Percentiles rank a stretch among this genome's conserved stretches.
Conservation (phyloP, 345 rosid species). For the Pistacia vera region DNA sequence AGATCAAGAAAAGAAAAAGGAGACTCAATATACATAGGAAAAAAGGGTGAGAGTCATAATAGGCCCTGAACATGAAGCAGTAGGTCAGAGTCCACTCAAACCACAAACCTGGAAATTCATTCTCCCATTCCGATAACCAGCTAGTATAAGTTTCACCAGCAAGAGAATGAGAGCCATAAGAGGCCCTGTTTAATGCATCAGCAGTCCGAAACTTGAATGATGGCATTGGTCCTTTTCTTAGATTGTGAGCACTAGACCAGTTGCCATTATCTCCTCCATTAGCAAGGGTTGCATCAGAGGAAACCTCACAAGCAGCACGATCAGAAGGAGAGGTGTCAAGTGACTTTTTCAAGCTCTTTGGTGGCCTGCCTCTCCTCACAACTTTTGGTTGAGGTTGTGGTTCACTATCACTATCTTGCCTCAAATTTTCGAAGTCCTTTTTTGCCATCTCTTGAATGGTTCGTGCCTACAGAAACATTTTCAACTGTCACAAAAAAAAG, state of each 20-base stretch:
- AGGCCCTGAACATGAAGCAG: neutral
- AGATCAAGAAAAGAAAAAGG: slow-evolving; percentile 18
- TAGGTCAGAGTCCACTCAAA: slow-evolving; percentile 9
- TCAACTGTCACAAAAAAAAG: slow-evolving; percentile 13
- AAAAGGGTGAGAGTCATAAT: no score
- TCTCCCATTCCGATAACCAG: slow-evolving; percentile 81
- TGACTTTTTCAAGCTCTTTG: slow-evolving; percentile 61
- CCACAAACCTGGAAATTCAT: slow-evolving; percentile 81
- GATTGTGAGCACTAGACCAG: slow-evolving; percentile 55
- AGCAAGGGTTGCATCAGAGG: slow-evolving; percentile 68
- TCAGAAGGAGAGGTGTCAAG: slow-evolving; percentile 58
- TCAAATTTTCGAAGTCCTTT: slow-evolving; percentile 87
- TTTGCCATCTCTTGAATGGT: slow-evolving; percentile 89
- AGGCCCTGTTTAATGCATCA: slow-evolving; percentile 56
- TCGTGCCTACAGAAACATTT: slow-evolving; percentile 61
- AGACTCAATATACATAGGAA: slow-evolving; percentile 2
- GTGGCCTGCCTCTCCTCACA: slow-evolving; percentile 75
- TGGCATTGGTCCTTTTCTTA: slow-evolving; percentile 56
- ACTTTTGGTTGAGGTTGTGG: slow-evolving; percentile 63
- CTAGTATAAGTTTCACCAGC: slow-evolving; percentile 52
- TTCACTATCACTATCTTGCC: slow-evolving; percentile 90
- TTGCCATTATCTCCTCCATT: slow-evolving; percentile 57
- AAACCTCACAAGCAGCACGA: slow-evolving; percentile 57
- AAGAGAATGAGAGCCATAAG: slow-evolving; percentile 46
- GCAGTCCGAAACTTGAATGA: slow-evolving; percentile 50